Base-by-base conservation (phyloP, 1,139 yeast species). In the Diutina siamensis region DNA sequence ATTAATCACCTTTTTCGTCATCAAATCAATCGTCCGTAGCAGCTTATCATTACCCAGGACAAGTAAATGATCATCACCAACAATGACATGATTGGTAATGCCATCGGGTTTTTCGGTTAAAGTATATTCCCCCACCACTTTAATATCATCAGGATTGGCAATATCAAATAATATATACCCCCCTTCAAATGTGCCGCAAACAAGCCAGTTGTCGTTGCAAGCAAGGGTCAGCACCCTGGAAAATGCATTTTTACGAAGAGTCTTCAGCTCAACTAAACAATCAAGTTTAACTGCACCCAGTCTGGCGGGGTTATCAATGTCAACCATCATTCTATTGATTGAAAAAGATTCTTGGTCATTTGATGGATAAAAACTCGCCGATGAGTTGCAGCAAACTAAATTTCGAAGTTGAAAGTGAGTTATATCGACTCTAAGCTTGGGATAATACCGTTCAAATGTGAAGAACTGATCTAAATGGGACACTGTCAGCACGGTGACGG, bases 341-440 rank as follows among this genome's bases (percentile, higher is more conserved):
- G 63, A 65, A 56, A 68, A 69, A 49, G 60, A 67, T 9, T 61
- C 56, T 47, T 63, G 65, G 46, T 57, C 56, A 25, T 59, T 64
- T 60, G 67, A 68, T 1, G 73, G 72, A 48, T 68, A 69, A 52
- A 59, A 69, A 17, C 68, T 61, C 4, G 73, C 74, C 40, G 60
- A 61, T 32, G 60, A 57, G 42, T 59, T 55, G 44, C 76, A 68
- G 32, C 75, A 64, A 3, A 78, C 71, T 47, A 76, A 60, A 50
- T 75, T 74, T 18, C 83, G 60, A 33, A 78, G 61, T 56, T 78
- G 83, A 57, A 76, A 76, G 59, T 78, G 83, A 25, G 75, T 71
- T 15, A 76, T 63, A 51, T 68, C 71, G 15, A 79, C 72, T 47
- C 68, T 68, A 17, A 78, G 64, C 46, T 58, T 58, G 44, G 72